Evolutionary conservation across 257 asterid genomes (phyloP).

Genomic region (Solanum paucissectum): DNA sequence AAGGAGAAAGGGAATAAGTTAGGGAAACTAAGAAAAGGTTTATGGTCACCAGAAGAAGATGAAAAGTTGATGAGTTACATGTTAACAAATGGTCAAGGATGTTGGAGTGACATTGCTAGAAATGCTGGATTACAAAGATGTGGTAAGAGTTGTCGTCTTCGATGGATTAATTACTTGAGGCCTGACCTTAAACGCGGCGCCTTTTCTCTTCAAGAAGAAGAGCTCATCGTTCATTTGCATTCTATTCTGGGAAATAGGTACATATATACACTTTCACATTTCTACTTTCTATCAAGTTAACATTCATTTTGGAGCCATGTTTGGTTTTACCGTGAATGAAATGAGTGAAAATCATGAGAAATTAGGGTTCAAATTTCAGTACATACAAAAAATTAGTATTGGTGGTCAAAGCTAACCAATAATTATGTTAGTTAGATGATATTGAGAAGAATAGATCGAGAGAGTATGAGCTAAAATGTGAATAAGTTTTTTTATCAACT

Average conservation of each 20-base stretch:
- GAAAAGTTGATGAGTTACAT: constrained; percentile 72
- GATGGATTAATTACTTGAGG: constrained; percentile 78
- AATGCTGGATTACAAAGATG: constrained; percentile 71
- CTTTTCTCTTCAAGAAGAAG: constrained; percentile 68
- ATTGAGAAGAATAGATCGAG: background rate
- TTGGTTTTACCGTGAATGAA: background rate
- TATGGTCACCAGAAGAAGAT: constrained; percentile 90
- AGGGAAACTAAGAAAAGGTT: constrained; percentile 54
- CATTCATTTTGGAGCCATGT: background rate
- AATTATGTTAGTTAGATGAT: background rate
- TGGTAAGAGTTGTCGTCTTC: constrained; percentile 74
- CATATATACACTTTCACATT: background rate
- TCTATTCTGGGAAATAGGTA: constrained; percentile 90
- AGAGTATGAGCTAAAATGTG: background rate
- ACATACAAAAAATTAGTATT: background rate
- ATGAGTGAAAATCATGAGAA: background rate
- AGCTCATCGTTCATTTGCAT: constrained; percentile 65
- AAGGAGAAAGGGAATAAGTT: constrained; percentile 6
- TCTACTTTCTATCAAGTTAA: background rate
- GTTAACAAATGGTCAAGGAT: constrained; percentile 69
- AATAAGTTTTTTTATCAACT: background rate
- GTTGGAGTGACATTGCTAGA: constrained; percentile 87
- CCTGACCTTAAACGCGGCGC: constrained; percentile 91
- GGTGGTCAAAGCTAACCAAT: background rate
- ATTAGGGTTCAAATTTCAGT: background rate